Evolutionary conservation across 305 asterid species (phyloP).

Genomic region (Solanum hybrid): DNA sequence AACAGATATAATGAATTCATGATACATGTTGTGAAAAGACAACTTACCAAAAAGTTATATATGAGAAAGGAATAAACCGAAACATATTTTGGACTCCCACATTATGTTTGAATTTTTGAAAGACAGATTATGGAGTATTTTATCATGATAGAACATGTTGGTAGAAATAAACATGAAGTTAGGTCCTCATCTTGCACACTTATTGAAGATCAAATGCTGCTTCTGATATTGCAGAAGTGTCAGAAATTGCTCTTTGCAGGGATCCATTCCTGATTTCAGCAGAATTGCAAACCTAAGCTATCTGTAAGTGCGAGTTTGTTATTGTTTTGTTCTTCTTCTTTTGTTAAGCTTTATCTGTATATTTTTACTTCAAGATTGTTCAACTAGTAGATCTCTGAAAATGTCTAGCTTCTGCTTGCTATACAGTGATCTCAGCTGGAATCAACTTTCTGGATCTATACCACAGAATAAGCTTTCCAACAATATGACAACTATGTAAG

Average conservation of each 20-base stretch:
- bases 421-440: conserved; percentile 42
- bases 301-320: conserved; percentile 22
- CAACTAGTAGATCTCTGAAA: background rate
- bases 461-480: conserved; percentile 25
- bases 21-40: background rate
- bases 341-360: background rate
- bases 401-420: conserved; percentile 3
- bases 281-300: conserved; percentile 24
- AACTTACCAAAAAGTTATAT: background rate
- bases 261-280: conserved; percentile 39
- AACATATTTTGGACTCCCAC: background rate
- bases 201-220: background rate
- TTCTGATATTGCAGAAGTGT: conserved; percentile 35
- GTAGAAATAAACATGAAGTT: background rate
- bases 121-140: background rate
- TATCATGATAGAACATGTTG: conserved; percentile 3
- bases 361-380: background rate
- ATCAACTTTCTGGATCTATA: conserved; percentile 32
- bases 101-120: background rate
- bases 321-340: background rate
- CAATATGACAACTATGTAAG: conserved; percentile 38
- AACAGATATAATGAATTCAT: background rate
- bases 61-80: background rate
- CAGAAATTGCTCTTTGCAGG: conserved; percentile 40
- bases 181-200: background rate